Evolutionary conservation across 176 grass and related monocot species (phyloP).

Genomic region (Metroxylon sagu): DNA sequence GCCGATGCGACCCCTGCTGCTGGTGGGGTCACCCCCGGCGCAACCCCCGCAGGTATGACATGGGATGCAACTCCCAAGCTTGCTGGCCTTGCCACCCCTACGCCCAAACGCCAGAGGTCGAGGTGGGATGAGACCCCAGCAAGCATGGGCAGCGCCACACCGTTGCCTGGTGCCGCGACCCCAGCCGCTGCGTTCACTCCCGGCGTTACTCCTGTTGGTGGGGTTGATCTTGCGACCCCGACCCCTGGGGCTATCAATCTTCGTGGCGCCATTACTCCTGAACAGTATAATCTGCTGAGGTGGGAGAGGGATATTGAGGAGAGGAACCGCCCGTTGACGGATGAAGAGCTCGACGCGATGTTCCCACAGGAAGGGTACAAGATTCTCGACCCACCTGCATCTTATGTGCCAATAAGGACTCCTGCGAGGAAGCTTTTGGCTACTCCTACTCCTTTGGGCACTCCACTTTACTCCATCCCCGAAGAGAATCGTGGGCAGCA

Average conservation of each 20-base stretch:
- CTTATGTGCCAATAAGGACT: conserved; percentile 83
- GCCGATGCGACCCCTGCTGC: conserved; percentile 78
- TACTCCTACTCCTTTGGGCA: conserved; percentile 75
- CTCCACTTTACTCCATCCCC: conserved; percentile 71
- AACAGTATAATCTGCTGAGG: conserved; percentile 77
- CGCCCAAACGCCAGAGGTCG: conserved; percentile 86
- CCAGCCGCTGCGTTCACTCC: conserved; percentile 57
- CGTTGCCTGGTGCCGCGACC: conserved; percentile 24
- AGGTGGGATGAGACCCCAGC: conserved; percentile 95
- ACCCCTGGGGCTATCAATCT: conserved; percentile 56
- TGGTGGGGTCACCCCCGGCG: conserved; percentile 57
- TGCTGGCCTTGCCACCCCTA: conserved; percentile 68
- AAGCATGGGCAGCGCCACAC: conserved; percentile 57
- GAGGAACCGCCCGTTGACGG: conserved; percentile 81
- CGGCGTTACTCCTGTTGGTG: conserved; percentile 74
- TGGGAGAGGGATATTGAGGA: conserved; percentile 97
- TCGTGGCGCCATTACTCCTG: conserved; percentile 65
- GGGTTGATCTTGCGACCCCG: conserved; percentile 49
- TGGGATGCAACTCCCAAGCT: conserved; percentile 97
- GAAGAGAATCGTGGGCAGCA: conserved; percentile 92
- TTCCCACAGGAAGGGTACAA: conserved; percentile 83
- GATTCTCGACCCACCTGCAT: conserved; percentile 73
- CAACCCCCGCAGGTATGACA: conserved; percentile 75
- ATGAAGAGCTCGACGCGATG: conserved; percentile 90
- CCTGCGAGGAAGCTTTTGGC: conserved; percentile 91